phyloP scores from a whole-genome alignment of 2,329 filamentous ascomycete species.

The Trematosphaeria pertusa region DNA sequence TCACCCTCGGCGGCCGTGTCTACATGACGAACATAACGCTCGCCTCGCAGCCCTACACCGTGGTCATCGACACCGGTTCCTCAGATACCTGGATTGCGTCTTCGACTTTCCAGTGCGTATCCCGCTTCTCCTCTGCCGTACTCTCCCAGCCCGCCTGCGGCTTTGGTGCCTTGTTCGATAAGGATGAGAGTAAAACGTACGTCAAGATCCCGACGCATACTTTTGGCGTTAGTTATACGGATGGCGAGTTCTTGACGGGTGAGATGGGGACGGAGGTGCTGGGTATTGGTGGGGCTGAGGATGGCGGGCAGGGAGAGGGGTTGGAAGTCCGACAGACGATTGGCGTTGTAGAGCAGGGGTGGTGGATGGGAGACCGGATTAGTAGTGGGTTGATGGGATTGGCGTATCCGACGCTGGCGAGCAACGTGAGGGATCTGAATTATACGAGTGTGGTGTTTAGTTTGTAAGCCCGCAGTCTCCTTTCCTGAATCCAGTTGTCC shows the following conservation, averaged over 20 bases:
- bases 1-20: slow-evolving; percentile 34
- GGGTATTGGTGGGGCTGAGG: slow-evolving; percentile 21
- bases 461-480: slow-evolving; percentile 24
- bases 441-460: slow-evolving; percentile 33
- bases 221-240: slow-evolving; percentile 32
- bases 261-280: slow-evolving; percentile 30
- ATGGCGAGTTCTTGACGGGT: slow-evolving; percentile 32
- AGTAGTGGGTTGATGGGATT: slow-evolving; percentile 40
- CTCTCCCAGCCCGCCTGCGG: slow-evolving; percentile 18
- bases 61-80: slow-evolving; percentile 37
- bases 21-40: slow-evolving; percentile 39
- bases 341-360: slow-evolving; percentile 34
- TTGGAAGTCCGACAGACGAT: slow-evolving; percentile 32
- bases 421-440: slow-evolving; percentile 16
- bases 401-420: slow-evolving; percentile 29
- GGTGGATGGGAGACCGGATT: slow-evolving; percentile 35
- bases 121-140: neutral
- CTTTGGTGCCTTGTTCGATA: slow-evolving; percentile 27
- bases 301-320: slow-evolving; percentile 9
- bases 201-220: slow-evolving; percentile 6
- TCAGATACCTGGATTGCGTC: slow-evolving; percentile 36
- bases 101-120: slow-evolving; percentile 23
- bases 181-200: slow-evolving; percentile 4
- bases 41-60: slow-evolving; percentile 19
- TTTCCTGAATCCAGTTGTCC: neutral